Percentiles rank a stretch among this genome's conserved stretches.
These are phyloP conservation scores for Shiraia sp. DNA, from an alignment of 2,329 filamentous ascomycete genomes.

Conservation along the genomic window DNA sequence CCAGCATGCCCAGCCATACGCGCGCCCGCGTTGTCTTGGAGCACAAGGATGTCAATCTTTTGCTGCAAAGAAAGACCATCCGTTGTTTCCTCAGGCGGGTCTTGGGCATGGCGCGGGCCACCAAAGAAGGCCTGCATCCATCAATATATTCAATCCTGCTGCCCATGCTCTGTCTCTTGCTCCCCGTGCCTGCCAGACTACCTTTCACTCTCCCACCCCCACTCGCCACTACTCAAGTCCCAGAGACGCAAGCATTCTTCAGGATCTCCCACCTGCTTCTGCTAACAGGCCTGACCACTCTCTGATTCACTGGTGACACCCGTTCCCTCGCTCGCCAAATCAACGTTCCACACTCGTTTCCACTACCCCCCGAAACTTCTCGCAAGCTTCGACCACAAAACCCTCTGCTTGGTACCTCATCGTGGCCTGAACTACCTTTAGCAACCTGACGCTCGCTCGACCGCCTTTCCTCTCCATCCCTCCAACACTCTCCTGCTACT, in stretches of 20 bases:
- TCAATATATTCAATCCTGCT: not conserved
- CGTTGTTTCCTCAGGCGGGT: slow-evolving; percentile 31
- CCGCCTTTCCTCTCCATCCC: not conserved
- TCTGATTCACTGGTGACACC: slow-evolving; percentile 37
- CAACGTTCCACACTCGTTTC: slow-evolving; percentile 40
- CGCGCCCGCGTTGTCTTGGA: slow-evolving; percentile 13
- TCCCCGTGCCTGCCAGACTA: too few relatives aligned
- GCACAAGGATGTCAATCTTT: slow-evolving; percentile 18
- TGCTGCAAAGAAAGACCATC: slow-evolving; percentile 19
- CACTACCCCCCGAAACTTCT: slow-evolving; percentile 20
- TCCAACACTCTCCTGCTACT: too few relatives aligned
- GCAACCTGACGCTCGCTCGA: slow-evolving; percentile 21
- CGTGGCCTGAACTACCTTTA: slow-evolving; percentile 16
- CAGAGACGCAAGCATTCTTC: too few relatives aligned
- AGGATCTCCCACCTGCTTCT: slow-evolving; percentile 2
- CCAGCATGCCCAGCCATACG: slow-evolving; percentile 24
- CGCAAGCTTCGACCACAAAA: slow-evolving; percentile 20
- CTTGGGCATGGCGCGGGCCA: slow-evolving; percentile 21
- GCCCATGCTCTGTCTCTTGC: too few relatives aligned
- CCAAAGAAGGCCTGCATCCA: slow-evolving; percentile 22
- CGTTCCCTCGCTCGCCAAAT: slow-evolving; percentile 26
- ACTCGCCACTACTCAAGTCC: too few relatives aligned
- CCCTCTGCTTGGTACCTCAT: slow-evolving; percentile 19
- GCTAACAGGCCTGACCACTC: too few relatives aligned
- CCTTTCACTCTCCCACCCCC: too few relatives aligned